These are phyloP conservation scores for Boletus sp. DNA, from an alignment of 768 basidiomycete species.

Conservation along the genomic window DNA sequence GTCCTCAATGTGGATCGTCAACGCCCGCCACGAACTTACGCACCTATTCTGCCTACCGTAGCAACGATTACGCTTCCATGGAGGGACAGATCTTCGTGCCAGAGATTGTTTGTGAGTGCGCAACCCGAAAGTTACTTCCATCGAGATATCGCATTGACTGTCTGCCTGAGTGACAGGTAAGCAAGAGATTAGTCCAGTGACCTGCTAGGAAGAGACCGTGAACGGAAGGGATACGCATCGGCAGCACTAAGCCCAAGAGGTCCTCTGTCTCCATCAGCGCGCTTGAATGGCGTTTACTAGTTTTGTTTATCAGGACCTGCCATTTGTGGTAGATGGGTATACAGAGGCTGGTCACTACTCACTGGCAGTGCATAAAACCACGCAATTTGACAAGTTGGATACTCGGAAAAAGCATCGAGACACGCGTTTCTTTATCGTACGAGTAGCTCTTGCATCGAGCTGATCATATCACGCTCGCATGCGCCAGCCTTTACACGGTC, in stretches of 20 bases:
- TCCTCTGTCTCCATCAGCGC: neutral
- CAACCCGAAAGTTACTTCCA: neutral
- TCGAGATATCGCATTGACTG: conserved; percentile 2
- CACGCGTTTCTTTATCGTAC: too few relatives aligned
- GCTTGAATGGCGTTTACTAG: conserved; percentile 12
- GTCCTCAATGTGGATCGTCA: neutral
- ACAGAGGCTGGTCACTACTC: neutral
- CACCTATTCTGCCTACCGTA: conserved; percentile 1
- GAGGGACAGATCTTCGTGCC: conserved; percentile 5
- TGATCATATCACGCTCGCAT: too few relatives aligned
- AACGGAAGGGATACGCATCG: conserved; percentile 8
- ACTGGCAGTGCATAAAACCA: neutral
- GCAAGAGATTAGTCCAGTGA: neutral
- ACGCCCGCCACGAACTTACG: neutral
- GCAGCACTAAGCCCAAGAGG: conserved; percentile 8
- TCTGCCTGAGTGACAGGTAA: conserved; percentile 13
- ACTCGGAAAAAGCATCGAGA: neutral
- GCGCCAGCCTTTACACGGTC: too few relatives aligned
- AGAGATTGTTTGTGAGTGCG: neutral
- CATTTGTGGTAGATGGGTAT: neutral
- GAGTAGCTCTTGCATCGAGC: too few relatives aligned
- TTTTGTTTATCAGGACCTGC: conserved; percentile 11
- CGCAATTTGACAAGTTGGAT: neutral
- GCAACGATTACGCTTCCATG: neutral
- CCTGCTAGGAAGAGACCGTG: neutral